Evolutionary conservation across 2,329 filamentous ascomycete genomes (phyloP).

Genomic region (Lecanicillium sp.): DNA sequence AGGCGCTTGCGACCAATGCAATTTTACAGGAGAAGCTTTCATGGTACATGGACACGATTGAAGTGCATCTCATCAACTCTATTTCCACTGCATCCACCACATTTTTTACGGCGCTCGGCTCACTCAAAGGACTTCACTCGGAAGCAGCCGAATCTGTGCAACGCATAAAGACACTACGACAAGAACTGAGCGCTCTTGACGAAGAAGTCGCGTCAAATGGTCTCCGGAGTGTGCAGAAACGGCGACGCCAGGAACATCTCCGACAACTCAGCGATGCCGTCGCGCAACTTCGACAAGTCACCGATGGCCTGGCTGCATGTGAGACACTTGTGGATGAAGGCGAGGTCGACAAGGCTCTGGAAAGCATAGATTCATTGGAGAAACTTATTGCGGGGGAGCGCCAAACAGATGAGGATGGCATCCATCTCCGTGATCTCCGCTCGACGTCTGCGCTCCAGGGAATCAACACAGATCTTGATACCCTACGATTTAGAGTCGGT

Average conservation of each 20-base stretch:
- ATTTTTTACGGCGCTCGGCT: constrained; percentile 91
- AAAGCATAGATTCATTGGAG: constrained; percentile 70
- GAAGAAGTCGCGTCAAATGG: constrained; percentile 80
- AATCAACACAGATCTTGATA: constrained; percentile 66
- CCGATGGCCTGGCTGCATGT: constrained; percentile 65
- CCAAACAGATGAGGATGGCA: constrained; percentile 25
- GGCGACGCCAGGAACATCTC: constrained; percentile 75
- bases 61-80: constrained; percentile 91
- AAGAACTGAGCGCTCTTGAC: constrained; percentile 74
- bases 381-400: constrained; percentile 68
- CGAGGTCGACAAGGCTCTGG: constrained; percentile 73
- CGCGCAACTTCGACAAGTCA: constrained; percentile 70
- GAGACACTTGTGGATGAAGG: constrained; percentile 76
- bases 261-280: constrained; percentile 75
- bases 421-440: constrained; percentile 58
- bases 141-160: constrained; percentile 88
- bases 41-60: constrained; percentile 99
- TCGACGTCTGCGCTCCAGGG: constrained; percentile 72
- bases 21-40: constrained; percentile 97
- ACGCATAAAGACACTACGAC: constrained; percentile 71
- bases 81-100: constrained; percentile 94
- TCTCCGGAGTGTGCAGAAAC: constrained; percentile 75
- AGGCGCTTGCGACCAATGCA: constrained; percentile 88
- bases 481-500: constrained; percentile 72
- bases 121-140: constrained; percentile 79